Conservation (phyloP, 2,329 filamentous ascomycete species). For the Trichoderma koningiopsis region DNA sequence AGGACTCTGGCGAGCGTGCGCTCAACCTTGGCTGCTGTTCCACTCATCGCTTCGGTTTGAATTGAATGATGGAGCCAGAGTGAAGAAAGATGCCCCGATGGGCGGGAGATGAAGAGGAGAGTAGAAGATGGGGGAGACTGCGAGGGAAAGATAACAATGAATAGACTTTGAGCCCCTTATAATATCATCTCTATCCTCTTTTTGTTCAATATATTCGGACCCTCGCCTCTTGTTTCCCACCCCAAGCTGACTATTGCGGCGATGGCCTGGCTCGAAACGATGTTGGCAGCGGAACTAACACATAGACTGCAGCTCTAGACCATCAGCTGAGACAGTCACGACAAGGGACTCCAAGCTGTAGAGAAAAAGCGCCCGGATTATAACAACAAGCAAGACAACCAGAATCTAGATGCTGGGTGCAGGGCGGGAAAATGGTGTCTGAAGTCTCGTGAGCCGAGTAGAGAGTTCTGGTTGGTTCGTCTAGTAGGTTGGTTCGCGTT, state of each 20-base stretch:
- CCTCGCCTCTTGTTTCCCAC: not conserved
- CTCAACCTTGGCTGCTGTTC: constrained; percentile 60
- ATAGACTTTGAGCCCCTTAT: not conserved
- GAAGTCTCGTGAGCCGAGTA: constrained; percentile 14
- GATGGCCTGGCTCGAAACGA: constrained; percentile 12
- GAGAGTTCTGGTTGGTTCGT: constrained; percentile 16
- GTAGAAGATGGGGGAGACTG: not conserved
- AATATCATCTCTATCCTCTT: constrained; percentile 3
- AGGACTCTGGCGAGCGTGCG: constrained; percentile 75
- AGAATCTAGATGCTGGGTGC: not conserved
- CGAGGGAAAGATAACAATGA: not conserved
- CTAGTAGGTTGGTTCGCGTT: not conserved
- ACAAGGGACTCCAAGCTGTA: not conserved
- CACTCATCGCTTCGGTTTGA: constrained; percentile 38
- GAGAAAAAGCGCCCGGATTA: not conserved
- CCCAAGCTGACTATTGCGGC: not conserved
- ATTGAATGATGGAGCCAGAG: not conserved
- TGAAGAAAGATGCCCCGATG: constrained; percentile 15
- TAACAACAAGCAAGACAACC: not conserved
- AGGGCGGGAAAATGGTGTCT: constrained; percentile 15
- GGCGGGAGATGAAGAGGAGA: not conserved
- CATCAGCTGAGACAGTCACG: constrained; percentile 18
- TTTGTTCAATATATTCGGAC: not conserved
- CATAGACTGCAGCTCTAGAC: not conserved
- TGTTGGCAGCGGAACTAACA: not conserved